Conservation (phyloP, 1,284 basidiomycete species). For the Stereum hirsutum region DNA sequence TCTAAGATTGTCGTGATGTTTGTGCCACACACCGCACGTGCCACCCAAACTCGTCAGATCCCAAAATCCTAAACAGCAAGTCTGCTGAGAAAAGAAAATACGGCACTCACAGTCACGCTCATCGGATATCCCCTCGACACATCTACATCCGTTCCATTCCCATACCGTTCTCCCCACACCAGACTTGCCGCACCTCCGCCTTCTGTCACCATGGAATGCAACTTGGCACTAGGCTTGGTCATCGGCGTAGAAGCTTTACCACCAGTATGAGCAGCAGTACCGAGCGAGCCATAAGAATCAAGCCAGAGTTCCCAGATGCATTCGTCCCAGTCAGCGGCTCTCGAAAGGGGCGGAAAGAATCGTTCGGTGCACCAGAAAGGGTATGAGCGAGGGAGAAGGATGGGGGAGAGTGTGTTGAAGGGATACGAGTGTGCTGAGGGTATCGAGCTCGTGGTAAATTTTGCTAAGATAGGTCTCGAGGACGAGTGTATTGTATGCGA, state of each 20-base stretch:
- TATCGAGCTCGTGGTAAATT: slow-evolving; percentile 2
- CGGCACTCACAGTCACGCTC: background rate
- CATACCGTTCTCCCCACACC: no score
- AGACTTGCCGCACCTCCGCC: no score
- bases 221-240: slow-evolving; percentile 4
- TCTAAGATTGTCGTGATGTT: no score
- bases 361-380: slow-evolving; percentile 59
- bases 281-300: slow-evolving; percentile 30
- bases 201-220: slow-evolving; percentile 6
- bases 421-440: slow-evolving; percentile 17
- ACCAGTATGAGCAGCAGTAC: background rate
- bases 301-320: slow-evolving; percentile 65
- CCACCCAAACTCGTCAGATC: no score
- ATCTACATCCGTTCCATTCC: no score
- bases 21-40: no score
- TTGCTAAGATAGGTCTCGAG: background rate
- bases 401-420: slow-evolving; percentile 32
- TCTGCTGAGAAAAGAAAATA: background rate
- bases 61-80: no score
- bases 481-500: background rate
- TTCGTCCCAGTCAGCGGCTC: slow-evolving; percentile 48
- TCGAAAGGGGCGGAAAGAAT: slow-evolving; percentile 19
- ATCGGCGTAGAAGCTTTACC: background rate
- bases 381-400: slow-evolving; percentile 38
- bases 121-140: no score